Evolutionary conservation across 2,329 filamentous ascomycete genomes (phyloP).

Genomic region (Thielaviopsis cerberus): DNA sequence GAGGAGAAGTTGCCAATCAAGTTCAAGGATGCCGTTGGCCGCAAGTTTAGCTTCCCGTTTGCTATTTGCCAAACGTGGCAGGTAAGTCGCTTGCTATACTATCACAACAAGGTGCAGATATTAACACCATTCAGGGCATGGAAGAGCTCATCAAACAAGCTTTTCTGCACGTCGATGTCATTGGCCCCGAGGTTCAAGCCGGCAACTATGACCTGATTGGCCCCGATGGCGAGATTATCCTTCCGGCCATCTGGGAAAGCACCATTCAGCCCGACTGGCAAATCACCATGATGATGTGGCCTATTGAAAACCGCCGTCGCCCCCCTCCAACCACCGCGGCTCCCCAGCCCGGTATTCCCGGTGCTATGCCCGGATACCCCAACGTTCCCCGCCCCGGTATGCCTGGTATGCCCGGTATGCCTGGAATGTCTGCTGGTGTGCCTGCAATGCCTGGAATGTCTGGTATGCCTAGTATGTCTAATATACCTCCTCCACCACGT

Average conservation of each 20-base stretch:
- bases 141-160: conserved; percentile 73
- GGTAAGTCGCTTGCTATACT: conserved; percentile 36
- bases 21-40: conserved; percentile 79
- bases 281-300: conserved; percentile 41
- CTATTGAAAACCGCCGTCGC: conserved; percentile 27
- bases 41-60: conserved; percentile 86
- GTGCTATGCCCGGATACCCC: background rate
- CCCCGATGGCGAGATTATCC: conserved; percentile 64
- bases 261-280: conserved; percentile 53
- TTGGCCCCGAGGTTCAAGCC: conserved; percentile 57
- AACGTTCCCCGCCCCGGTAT: background rate
- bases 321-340: background rate
- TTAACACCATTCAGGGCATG: conserved; percentile 44
- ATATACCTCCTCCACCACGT: too few relatives aligned
- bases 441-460: too few relatives aligned
- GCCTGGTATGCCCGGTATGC: background rate
- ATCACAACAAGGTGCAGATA: too few relatives aligned
- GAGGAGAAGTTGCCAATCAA: conserved; percentile 54
- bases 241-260: conserved; percentile 61
- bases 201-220: conserved; percentile 68
- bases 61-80: conserved; percentile 68
- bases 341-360: background rate
- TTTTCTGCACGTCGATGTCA: conserved; percentile 58
- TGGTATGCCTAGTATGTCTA: background rate
- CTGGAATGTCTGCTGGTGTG: too few relatives aligned